Conservation (phyloP, 805 yeast genomes). For the Pichia manshurica region DNA sequence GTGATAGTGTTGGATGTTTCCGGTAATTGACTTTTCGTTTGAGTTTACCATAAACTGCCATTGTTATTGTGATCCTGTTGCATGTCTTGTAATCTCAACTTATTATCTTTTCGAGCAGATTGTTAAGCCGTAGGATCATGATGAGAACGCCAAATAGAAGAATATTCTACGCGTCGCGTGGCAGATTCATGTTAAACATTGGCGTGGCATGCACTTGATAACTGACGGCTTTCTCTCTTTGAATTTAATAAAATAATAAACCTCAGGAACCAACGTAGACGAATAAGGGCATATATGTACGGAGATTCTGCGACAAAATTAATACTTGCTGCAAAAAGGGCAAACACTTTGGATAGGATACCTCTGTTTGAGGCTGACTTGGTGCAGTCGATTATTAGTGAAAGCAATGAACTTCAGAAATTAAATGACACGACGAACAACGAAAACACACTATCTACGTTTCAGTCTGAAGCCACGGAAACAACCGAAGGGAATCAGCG, state of each 20-base stretch:
- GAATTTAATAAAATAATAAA: too few species aligned
- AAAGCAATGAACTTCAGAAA: conserved; percentile 56
- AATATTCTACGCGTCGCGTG: too few species aligned
- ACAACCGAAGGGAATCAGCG: background rate
- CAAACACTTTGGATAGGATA: conserved; percentile 55
- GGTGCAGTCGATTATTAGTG: conserved; percentile 64
- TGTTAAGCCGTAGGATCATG: background rate
- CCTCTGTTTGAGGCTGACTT: conserved; percentile 72
- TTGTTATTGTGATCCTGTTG: background rate
- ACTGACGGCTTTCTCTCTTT: too few species aligned
- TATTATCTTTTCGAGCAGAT: too few species aligned
- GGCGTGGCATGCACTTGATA: too few species aligned
- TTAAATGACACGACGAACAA: conserved; percentile 32
- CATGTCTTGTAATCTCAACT: too few species aligned
- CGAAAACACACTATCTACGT: conserved; percentile 9
- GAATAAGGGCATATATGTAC: conserved; percentile 48
- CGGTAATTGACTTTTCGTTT: background rate
- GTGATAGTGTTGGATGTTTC: background rate
- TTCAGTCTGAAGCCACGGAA: conserved; percentile 7
- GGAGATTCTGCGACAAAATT: conserved; percentile 84
- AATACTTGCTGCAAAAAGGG: conserved; percentile 77
- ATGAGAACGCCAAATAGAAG: background rate
- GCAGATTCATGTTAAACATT: too few species aligned
- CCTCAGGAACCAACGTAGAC: too few species aligned
- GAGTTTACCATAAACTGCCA: conserved; percentile 7